Percentiles rank a stretch among this genome's conserved stretches.
Evolutionary conservation across 306 rosid species (phyloP).

Genomic region (Fagus crenata): DNA sequence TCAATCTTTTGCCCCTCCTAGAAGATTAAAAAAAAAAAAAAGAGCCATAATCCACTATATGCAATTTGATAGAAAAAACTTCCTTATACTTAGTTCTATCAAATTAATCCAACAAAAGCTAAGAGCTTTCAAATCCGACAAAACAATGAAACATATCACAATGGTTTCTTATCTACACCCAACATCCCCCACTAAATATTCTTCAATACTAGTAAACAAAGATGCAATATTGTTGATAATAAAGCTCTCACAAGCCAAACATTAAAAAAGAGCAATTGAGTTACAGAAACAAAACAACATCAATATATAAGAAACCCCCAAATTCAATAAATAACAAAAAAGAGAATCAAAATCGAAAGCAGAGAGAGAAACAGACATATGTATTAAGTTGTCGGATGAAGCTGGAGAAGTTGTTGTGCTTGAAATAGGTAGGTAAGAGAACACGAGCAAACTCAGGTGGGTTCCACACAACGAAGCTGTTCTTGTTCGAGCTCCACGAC

Average conservation of each 20-base stretch:
- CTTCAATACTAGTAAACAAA: no score
- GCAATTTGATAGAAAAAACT: not conserved
- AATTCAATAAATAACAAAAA: no score
- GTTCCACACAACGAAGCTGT: constrained; percentile 92
- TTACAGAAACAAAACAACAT: no score
- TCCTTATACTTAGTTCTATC: not conserved
- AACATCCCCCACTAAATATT: not conserved
- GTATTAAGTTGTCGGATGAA: constrained; percentile 98
- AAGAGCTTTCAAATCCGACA: not conserved
- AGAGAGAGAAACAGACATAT: constrained; percentile 55
- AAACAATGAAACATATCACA: not conserved
- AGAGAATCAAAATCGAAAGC: not conserved
- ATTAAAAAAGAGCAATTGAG: no score
- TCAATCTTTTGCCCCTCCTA: not conserved
- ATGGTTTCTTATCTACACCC: not conserved
- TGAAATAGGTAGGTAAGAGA: constrained; percentile 86
- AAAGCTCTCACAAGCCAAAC: no score
- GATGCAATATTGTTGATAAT: no score
- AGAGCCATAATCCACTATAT: not conserved
- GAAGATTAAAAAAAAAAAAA: not conserved
- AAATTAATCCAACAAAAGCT: not conserved
- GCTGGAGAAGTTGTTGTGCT: constrained; percentile 97
- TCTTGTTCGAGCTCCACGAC: constrained; percentile 72
- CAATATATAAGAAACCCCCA: no score
- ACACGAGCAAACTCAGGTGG: constrained; percentile 82